A percentile compares a stretch with the other conserved stretches of the same genome.
Evolutionary conservation across 164 flowering plant genomes (phyloP).

Genomic region (Euptelea pleiosperma): DNA sequence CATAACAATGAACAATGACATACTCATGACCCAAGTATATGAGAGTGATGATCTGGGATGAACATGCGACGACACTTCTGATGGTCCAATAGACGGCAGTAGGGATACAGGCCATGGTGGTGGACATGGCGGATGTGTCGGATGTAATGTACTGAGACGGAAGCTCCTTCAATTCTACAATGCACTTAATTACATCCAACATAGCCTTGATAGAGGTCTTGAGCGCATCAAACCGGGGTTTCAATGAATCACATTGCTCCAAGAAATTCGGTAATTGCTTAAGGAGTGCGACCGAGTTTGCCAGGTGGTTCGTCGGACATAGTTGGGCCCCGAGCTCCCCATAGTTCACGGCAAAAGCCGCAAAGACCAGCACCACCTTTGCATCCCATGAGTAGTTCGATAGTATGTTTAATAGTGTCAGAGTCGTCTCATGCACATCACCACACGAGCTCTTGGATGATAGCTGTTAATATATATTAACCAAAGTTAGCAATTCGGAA

Average conservation of each 20-base stretch:
- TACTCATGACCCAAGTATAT: slow-evolving; percentile 24
- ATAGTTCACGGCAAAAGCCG: slow-evolving; percentile 34
- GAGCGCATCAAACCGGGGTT: slow-evolving; percentile 38
- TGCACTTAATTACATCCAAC: slow-evolving; percentile 36
- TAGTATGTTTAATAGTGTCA: slow-evolving; percentile 39
- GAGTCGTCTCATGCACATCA: slow-evolving; percentile 41
- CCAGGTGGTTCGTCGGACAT: slow-evolving; percentile 29
- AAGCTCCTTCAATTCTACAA: slow-evolving; percentile 38
- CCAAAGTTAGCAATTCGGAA: too few relatives aligned
- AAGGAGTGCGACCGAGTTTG: slow-evolving; percentile 36
- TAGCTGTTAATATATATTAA: slow-evolving; percentile 38
- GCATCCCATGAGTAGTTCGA: slow-evolving; percentile 41
- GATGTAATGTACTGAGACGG: slow-evolving; percentile 33
- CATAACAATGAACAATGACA: not conserved
- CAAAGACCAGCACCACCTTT: slow-evolving; percentile 37
- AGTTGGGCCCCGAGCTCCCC: slow-evolving; percentile 44
- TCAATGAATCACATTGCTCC: slow-evolving; percentile 29
- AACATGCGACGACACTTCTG: slow-evolving; percentile 35
- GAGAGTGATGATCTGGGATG: slow-evolving; percentile 34
- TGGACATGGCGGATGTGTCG: slow-evolving; percentile 30
- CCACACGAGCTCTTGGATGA: slow-evolving; percentile 56
- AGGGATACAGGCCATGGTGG: slow-evolving; percentile 36
- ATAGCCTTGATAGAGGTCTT: slow-evolving; percentile 30
- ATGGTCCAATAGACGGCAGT: slow-evolving; percentile 50
- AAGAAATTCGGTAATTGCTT: slow-evolving; percentile 46